A percentile compares a stretch with the other conserved stretches of the same genome.
phyloP scores from a whole-genome alignment of 768 basidiomycete genomes.

The Naematelia encephala region DNA sequence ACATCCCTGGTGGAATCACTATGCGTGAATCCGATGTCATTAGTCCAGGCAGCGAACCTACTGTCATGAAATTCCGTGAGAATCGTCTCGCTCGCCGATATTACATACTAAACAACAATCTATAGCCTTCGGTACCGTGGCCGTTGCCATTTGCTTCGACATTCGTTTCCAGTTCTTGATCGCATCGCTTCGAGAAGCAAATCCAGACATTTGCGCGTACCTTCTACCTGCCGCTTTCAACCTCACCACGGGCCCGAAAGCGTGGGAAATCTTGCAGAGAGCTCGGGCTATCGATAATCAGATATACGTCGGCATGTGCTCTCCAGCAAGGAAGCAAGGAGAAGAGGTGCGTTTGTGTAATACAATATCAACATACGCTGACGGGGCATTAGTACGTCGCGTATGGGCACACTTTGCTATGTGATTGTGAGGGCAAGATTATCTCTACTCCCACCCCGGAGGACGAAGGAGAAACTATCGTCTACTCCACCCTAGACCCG shows the following conservation, averaged over 20 bases:
- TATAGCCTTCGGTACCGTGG: slow-evolving; percentile 22
- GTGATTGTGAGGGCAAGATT: slow-evolving; percentile 11
- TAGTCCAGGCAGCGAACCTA: slow-evolving; percentile 5
- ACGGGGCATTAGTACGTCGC: slow-evolving; percentile 4
- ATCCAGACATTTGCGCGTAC: slow-evolving; percentile 4
- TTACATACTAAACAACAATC: no score
- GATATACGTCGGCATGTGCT: slow-evolving; percentile 93
- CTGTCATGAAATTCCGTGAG: slow-evolving; percentile 1
- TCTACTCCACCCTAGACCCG: no score
- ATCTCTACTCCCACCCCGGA: slow-evolving; percentile 20
- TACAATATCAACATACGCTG: no score
- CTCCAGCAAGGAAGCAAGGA: slow-evolving; percentile 71
- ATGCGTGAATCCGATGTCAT: slow-evolving; percentile 17
- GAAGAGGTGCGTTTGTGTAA: neutral
- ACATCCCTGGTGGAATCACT: slow-evolving; percentile 58
- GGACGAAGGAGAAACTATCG: slow-evolving; percentile 18
- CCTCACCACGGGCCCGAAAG: slow-evolving; percentile 86
- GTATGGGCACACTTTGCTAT: slow-evolving; percentile 22
- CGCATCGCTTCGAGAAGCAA: neutral
- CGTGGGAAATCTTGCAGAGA: slow-evolving; percentile 90
- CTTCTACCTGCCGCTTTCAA: slow-evolving; percentile 81
- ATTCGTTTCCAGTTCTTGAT: slow-evolving; percentile 19
- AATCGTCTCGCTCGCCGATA: neutral
- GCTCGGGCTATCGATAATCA: slow-evolving; percentile 92
- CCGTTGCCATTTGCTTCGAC: slow-evolving; percentile 26